phyloP scores from a whole-genome alignment of 768 basidiomycete species.

The Xerocomellus amylosporus region DNA sequence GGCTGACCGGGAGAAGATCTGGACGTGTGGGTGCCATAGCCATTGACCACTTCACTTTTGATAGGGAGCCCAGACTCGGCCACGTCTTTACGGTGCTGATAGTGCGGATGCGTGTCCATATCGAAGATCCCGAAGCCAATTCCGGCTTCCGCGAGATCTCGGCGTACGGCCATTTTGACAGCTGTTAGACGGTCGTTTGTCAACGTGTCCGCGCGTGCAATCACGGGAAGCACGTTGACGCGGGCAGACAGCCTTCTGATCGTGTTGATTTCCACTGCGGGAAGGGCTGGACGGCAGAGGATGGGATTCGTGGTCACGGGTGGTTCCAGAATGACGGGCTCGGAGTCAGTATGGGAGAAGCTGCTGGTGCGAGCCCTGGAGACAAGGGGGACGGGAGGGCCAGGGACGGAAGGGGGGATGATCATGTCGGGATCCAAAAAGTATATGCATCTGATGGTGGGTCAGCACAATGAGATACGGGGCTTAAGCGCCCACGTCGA shows the following conservation, averaged over 20 bases:
- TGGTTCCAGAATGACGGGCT: conserved; percentile 78
- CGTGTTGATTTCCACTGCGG: conserved; percentile 66
- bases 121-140: conserved; percentile 92
- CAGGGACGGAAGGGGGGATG: conserved; percentile 65
- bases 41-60: conserved; percentile 53
- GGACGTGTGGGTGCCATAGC: conserved; percentile 49
- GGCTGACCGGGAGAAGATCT: conserved; percentile 48
- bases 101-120: conserved; percentile 56
- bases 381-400: conserved; percentile 64
- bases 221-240: conserved; percentile 85
- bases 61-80: conserved; percentile 39
- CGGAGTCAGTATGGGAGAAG: conserved; percentile 68
- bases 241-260: conserved; percentile 78
- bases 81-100: conserved; percentile 44
- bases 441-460: conserved; percentile 67
- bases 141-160: conserved; percentile 79
- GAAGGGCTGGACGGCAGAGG: conserved; percentile 64
- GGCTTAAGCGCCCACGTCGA: conserved; percentile 31
- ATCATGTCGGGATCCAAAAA: conserved; percentile 84
- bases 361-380: conserved; percentile 67
- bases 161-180: conserved; percentile 75
- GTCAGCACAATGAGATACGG: conserved; percentile 19
- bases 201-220: conserved; percentile 77
- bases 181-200: conserved; percentile 78
- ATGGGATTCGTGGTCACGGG: conserved; percentile 72